These are phyloP conservation scores for Rehmannia glutinosa DNA, from an alignment of 257 asterid species.

Conservation along the genomic window DNA sequence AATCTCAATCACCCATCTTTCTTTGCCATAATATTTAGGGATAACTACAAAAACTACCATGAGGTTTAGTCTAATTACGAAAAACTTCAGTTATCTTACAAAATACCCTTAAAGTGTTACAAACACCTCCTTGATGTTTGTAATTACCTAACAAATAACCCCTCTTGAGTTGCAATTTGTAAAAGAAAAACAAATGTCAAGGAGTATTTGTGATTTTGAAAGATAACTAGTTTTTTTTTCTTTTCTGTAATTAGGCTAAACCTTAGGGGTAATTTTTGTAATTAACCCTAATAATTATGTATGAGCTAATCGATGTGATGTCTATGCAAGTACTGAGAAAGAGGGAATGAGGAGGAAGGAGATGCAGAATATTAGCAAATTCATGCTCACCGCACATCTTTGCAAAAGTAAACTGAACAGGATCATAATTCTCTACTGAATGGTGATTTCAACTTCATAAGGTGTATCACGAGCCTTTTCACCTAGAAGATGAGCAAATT, in stretches of 20 bases:
- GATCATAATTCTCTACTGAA: constrained; percentile 70
- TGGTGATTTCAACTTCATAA: constrained; percentile 78
- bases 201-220: no score
- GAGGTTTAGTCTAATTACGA: not conserved
- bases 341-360: not conserved
- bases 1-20: not conserved
- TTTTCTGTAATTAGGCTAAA: no score
- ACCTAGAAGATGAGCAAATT: constrained; percentile 44
- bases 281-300: not conserved
- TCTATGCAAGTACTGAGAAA: no score
- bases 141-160: no score
- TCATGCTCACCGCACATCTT: constrained; percentile 73
- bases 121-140: no score
- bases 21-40: not conserved
- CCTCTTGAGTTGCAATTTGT: no score
- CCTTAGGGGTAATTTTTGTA: no score
- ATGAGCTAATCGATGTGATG: constrained; percentile 5
- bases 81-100: not conserved
- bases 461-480: constrained; percentile 57
- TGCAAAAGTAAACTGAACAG: constrained; percentile 67
- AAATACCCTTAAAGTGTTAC: no score
- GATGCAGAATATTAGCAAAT: constrained; percentile 14
- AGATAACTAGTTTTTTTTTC: no score
- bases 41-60: not conserved
- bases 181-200: no score